phyloP scores from a whole-genome alignment of 331 rosid species.

The Acacia pycnantha region DNA sequence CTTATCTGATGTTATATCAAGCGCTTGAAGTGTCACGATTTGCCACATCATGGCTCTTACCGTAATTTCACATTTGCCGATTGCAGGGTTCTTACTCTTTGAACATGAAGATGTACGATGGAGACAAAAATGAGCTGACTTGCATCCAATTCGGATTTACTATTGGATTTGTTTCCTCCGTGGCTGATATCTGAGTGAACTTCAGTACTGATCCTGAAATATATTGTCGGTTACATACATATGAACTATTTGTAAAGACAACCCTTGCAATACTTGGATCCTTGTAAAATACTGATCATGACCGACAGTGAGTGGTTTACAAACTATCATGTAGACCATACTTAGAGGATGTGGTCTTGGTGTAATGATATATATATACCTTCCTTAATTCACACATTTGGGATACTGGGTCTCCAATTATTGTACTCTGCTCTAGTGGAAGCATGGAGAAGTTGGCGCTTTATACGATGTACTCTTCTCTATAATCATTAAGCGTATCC shows the following conservation, averaged over 20 bases:
- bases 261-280: constrained; percentile 1
- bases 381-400: background rate
- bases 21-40: background rate
- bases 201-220: background rate
- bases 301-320: background rate
- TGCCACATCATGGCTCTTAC: constrained; percentile 20
- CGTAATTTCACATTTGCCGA: constrained; percentile 13
- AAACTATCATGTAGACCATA: constrained; percentile 14
- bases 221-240: constrained; percentile 10
- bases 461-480: background rate
- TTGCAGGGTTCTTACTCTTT: constrained; percentile 75
- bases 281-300: constrained; percentile 4
- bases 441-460: background rate
- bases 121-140: constrained; percentile 49
- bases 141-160: constrained; percentile 64
- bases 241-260: constrained; percentile 20
- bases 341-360: background rate
- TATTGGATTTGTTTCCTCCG: constrained; percentile 58
- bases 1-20: background rate
- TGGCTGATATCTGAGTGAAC: constrained; percentile 55
- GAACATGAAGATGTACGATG: constrained; percentile 68
- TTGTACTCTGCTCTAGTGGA: background rate
- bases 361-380: background rate
- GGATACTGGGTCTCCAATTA: background rate
- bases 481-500: constrained; percentile 16